A percentile compares a stretch with the other conserved stretches of the same genome.
Conservation (phyloP, 805 yeast species). For the Candida awuae region DNA sequence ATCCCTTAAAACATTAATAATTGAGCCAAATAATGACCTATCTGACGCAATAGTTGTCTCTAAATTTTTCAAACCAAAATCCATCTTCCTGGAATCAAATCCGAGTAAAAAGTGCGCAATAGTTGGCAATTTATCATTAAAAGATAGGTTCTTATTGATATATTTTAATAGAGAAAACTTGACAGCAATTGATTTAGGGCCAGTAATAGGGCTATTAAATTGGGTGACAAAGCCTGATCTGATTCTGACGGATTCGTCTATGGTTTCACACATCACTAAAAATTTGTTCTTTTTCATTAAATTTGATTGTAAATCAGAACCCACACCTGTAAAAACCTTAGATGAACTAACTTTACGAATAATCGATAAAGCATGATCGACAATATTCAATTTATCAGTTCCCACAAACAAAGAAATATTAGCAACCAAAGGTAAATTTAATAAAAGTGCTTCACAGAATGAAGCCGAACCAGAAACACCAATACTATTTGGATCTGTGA, state of each 20-base stretch:
- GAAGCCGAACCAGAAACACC: conserved; percentile 45
- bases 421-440: conserved; percentile 63
- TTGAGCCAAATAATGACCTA: conserved; percentile 47
- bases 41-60: conserved; percentile 47
- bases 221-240: conserved; percentile 67
- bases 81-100: conserved; percentile 43
- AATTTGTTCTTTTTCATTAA: conserved; percentile 46
- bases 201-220: conserved; percentile 37
- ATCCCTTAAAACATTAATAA: conserved; percentile 43
- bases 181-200: conserved; percentile 34
- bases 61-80: conserved; percentile 33
- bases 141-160: conserved; percentile 40
- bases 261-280: conserved; percentile 61
- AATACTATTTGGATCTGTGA: conserved; percentile 34
- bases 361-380: conserved; percentile 45
- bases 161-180: conserved; percentile 57
- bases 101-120: conserved; percentile 77
- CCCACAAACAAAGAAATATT: conserved; percentile 73
- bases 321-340: conserved; percentile 34
- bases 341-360: conserved; percentile 39
- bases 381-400: conserved; percentile 40
- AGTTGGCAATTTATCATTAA: conserved; percentile 31
- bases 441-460: conserved; percentile 64
- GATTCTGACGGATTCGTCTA: conserved; percentile 71
- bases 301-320: conserved; percentile 6